These are phyloP conservation scores for Arthrobotrys conoides DNA, from an alignment of 2,329 filamentous ascomycete genomes.

Conservation along the genomic window DNA sequence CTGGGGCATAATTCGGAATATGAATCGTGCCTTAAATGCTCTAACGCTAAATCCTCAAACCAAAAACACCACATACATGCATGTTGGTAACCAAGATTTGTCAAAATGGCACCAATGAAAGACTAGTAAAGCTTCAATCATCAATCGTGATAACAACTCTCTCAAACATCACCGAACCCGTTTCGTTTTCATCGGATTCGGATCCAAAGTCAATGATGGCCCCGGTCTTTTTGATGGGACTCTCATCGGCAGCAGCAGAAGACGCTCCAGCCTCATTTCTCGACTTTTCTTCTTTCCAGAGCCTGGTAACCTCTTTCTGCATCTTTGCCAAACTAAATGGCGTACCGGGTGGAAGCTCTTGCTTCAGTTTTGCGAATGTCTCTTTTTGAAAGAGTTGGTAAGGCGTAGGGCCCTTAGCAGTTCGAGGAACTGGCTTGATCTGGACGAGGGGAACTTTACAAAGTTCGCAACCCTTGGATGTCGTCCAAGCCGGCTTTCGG, in stretches of 20 bases:
- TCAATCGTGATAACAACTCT: slow-evolving; percentile 54
- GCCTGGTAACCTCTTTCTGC: slow-evolving; percentile 47
- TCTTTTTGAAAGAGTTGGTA: slow-evolving; percentile 56
- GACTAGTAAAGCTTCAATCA: slow-evolving; percentile 23
- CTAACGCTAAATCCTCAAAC: neutral
- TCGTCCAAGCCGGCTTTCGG: slow-evolving; percentile 49
- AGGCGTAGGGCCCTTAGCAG: slow-evolving; percentile 36
- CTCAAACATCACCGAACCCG: slow-evolving; percentile 18
- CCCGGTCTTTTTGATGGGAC: slow-evolving; percentile 8
- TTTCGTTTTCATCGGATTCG: slow-evolving; percentile 3
- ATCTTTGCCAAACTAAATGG: slow-evolving; percentile 47
- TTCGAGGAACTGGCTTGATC: slow-evolving; percentile 52
- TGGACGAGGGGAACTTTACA: slow-evolving; percentile 45
- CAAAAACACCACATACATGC: slow-evolving; percentile 19
- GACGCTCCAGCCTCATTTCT: neutral
- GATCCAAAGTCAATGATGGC: neutral
- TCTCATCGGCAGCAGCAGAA: neutral
- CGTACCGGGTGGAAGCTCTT: slow-evolving; percentile 46
- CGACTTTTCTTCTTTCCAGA: slow-evolving; percentile 47
- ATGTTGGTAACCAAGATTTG: neutral
- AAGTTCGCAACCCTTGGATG: slow-evolving; percentile 42
- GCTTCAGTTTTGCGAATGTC: slow-evolving; percentile 52
- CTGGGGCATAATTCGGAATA: neutral
- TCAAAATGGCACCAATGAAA: neutral
- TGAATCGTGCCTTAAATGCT: neutral